Base-by-base conservation (phyloP, 2,329 filamentous ascomycete genomes). In the Sporothrix protearum region DNA sequence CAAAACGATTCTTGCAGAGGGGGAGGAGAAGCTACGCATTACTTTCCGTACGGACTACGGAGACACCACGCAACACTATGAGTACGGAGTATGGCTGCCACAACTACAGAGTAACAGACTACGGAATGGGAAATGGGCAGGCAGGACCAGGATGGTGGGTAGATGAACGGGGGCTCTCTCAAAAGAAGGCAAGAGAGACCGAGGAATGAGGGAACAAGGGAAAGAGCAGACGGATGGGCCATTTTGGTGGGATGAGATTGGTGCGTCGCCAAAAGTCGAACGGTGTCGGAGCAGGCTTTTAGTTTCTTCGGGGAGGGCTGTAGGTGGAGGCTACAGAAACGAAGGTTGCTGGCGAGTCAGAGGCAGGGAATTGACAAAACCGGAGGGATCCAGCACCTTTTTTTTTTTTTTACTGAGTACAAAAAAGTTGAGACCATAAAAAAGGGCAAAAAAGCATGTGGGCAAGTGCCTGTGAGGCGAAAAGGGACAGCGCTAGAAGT, bases 281-380 rank as follows among this genome's bases (percentile, higher is more conserved):
- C 73, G 74, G 74, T 73, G 73, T 75, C 74, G 74, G 74, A 73
- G 73, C 30, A 63, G 47, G 33, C 53, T 72, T 73, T 73, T 61
- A 51, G 51, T 55, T 45, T 36, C n/a, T 42, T 47, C 36, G 22
- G 61, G 33, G 53, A 49, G 53, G 45, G 25, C 39, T 42, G 57
- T 57, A 51, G 59, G 47, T 72, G 53, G 64, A 70, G 45, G 64
- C 64, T 67, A 25, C 57, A 67, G 57, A 61, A 19, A 71, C 66
- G 67, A 72, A 72, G 53, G 57, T 66, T 66, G 51, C 68, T 70
- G 71, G 73, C 74, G 74, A 75, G 74, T 75, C 73, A 75, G 30
- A 74, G 70, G 70, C 71, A 59, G 63, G 73, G 74, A 74, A 75
- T 75, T 75, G 74, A 75, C 70, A 74, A 75, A 73, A 71, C 67